Evolutionary conservation across 768 basidiomycete genomes (phyloP), one percentile per base, ranked within the genome.

Genomic region (Mycena alexandri): DNA sequence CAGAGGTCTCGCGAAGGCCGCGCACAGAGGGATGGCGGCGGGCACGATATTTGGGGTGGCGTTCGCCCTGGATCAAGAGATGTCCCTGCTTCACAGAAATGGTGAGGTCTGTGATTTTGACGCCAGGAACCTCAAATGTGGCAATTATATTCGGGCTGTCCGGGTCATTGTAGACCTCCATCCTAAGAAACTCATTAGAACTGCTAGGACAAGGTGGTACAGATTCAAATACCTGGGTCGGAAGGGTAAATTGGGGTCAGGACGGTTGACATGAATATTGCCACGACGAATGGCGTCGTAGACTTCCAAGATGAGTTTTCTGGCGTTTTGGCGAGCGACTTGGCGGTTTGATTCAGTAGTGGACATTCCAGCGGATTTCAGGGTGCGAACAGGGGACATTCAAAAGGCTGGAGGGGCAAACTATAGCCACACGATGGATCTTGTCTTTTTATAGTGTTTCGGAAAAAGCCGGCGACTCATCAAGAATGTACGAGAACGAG

Each of bases 101-200:
- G 0, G 75, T 62, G 0, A 86, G 74, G 33, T 82, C 78, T 14
- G 73, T 69, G 11, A 73, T 78, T 52, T 76, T 78, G 51, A 86
- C 78, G 19, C 84, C 85, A 38, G 85, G 85, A 16, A 86, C 69
- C 66, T 86, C 85, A 58, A 85, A 80, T 9, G 81, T 76, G 7
- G 81, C 83, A 2, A 76, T 63, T 7, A 81, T 58, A 21, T 68
- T 80, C 11, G 77, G 64, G 1, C 75, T 77, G 7, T 70, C 74
- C 9, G 79, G 78, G 58, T 85, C 79, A 53, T 85, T 81, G 17
- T 83, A 72, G 19, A 84, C 66, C 60, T 84, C 83, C 78, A 84
- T 80, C 53, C 85, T 85, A 61, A 43, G 65, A 71, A 64, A 48
- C n/a, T 11, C 3, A 54, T 62, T 22, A 64, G 52, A 51, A 42